Evolutionary conservation across 495 filamentous ascomycete genomes (phyloP).

Genomic region (Venustampulla echinocandica): DNA sequence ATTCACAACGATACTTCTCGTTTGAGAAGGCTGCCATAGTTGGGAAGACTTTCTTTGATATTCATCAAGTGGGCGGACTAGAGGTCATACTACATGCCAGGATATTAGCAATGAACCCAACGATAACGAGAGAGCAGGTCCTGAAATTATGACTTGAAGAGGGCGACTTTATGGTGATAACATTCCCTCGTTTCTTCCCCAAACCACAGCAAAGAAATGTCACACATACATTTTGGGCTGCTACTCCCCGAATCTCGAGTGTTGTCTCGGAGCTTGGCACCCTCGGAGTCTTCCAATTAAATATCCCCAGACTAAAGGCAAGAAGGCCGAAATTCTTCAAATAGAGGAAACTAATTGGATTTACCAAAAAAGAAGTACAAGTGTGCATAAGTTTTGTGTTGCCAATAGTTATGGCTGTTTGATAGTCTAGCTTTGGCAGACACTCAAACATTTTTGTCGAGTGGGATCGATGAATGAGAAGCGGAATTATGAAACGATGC

Average conservation of each 20-base stretch:
- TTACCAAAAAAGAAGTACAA: conserved; percentile 79
- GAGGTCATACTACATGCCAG: conserved; percentile 58
- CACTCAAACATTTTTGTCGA: neutral
- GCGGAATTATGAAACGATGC: neutral
- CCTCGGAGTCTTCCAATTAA: conserved; percentile 85
- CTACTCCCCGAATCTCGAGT: no score
- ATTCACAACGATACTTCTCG: conserved; percentile 44
- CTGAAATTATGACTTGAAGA: conserved; percentile 94
- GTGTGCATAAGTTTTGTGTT: conserved; percentile 89
- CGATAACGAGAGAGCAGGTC: conserved; percentile 60
- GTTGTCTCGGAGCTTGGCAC: conserved; percentile 88
- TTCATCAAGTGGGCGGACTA: conserved; percentile 72
- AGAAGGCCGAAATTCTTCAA: conserved; percentile 45
- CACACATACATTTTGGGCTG: conserved; percentile 88
- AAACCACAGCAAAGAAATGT: conserved; percentile 59
- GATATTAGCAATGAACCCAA: conserved; percentile 58
- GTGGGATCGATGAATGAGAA: neutral
- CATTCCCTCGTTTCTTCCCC: conserved; percentile 66
- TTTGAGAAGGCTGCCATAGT: conserved; percentile 50
- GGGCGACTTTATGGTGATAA: conserved; percentile 80
- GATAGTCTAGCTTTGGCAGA: conserved; percentile 49
- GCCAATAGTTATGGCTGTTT: conserved; percentile 85
- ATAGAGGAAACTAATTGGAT: conserved; percentile 52
- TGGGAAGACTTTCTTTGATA: conserved; percentile 69
- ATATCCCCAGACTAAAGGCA: conserved; percentile 44